Base-by-base conservation (phyloP, 2,329 filamentous ascomycete species). In the Fusarium armeniacum region DNA sequence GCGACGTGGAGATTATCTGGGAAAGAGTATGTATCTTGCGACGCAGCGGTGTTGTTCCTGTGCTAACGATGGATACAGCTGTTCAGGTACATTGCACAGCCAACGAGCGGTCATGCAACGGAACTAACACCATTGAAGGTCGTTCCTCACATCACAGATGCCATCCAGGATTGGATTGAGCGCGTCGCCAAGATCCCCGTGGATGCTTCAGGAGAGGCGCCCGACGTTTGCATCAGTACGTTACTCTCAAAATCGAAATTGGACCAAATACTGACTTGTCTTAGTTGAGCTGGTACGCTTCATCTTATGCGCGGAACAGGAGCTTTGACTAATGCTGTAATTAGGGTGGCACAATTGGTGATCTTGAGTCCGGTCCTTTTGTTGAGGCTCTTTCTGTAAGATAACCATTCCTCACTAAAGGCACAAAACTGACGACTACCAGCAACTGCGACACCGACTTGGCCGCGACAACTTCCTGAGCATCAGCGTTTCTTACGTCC, bases 161-260 rank as follows among this genome's bases (percentile, higher is more conserved):
- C 91, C 20, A 97, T 98, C 12, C 63, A 66, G 80, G 92, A 97
- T 63, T 97, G 93, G 92, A 93, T 98, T 69, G 89, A 94, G 81
- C 87, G 92, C 28, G 95, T 98, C 15, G 91, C 95, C 33, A 89
- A 86, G 76, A 90, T 96, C 43, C 92, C 94, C 0, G 93, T 97
- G 5, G 95, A 98, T 76, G 92, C 95, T 72, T 93, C 93, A 3
- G 88, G 89, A 22, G 88, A 91, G 76, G 87, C 90, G 80, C 95
- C 96, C 0, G 95, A 98, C 81, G 92, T 98, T 63, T 98, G 95
- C 80, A 96, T 98, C 65, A 92, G 93, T 79, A 90, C 89, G 85
- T 76, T 71, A 16, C 35, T 16, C 18, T 28, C 22, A n/a, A 41
- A 15, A 26, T 3, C 7, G 15, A 28, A 24, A 26, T 13, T 8